Percentiles rank a stretch among this genome's conserved stretches.
Conservation (phyloP, 1,284 basidiomycete genomes). For the Vanrija pseudolonga region DNA sequence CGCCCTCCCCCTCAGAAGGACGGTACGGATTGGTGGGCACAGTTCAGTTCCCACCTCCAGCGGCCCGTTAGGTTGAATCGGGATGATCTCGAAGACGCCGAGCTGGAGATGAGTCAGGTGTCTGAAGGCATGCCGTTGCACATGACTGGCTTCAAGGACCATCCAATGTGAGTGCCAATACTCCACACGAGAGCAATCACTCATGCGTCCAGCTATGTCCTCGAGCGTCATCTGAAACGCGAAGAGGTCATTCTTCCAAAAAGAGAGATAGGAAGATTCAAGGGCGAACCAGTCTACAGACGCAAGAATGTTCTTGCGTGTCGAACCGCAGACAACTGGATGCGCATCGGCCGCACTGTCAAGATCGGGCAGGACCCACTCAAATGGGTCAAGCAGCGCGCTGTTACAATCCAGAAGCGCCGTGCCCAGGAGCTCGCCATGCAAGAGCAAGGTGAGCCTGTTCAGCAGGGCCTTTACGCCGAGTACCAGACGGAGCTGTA, state of each 20-base stretch:
- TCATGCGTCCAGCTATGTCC: constrained; percentile 63
- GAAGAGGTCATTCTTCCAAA: constrained; percentile 84
- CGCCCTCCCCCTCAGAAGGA: constrained; percentile 63
- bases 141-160: constrained; percentile 89
- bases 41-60: constrained; percentile 60
- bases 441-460: constrained; percentile 57
- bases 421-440: constrained; percentile 75
- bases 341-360: constrained; percentile 76
- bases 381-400: constrained; percentile 84
- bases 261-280: constrained; percentile 82
- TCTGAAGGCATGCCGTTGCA: constrained; percentile 92
- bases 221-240: constrained; percentile 81
- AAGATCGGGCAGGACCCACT: constrained; percentile 74
- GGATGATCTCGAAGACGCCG: constrained; percentile 92
- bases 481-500: constrained; percentile 81
- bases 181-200: not conserved
- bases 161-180: constrained; percentile 65
- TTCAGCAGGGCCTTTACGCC: constrained; percentile 84
- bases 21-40: constrained; percentile 80
- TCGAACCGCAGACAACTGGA: constrained; percentile 92
- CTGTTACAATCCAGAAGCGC: constrained; percentile 74
- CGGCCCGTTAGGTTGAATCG: constrained; percentile 78
- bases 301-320: constrained; percentile 75
- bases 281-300: constrained; percentile 88
- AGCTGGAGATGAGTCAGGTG: constrained; percentile 71